Conservation (phyloP, 176 grass and related monocot species). For the Chrysopogon serrulatus region DNA sequence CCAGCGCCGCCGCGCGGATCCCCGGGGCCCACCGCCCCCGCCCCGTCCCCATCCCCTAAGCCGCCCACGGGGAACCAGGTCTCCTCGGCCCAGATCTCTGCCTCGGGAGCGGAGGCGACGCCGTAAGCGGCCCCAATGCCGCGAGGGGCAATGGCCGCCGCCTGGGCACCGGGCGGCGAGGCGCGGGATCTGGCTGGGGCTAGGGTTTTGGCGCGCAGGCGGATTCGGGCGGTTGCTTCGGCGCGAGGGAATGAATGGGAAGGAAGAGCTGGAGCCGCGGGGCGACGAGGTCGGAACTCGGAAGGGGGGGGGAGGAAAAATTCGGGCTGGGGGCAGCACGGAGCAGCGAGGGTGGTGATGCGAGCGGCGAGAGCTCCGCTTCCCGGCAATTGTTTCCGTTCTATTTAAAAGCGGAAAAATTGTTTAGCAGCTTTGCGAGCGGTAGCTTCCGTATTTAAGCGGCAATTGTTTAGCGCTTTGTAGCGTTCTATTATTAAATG, state of each 20-base stretch:
- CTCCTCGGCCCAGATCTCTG: constrained; percentile 28
- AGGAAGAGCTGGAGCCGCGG: constrained; percentile 3
- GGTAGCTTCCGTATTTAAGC: constrained; percentile 40
- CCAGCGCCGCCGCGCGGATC: constrained; percentile 33
- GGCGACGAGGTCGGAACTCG: constrained; percentile 16
- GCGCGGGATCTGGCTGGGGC: constrained; percentile 27
- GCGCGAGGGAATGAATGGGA: constrained; percentile 2
- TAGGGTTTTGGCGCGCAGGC: neutral
- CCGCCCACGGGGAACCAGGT: neutral
- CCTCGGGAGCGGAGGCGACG: neutral
- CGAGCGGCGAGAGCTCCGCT: neutral
- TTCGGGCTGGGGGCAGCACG: neutral
- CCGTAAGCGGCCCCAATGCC: constrained; percentile 2
- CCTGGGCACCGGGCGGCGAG: neutral
- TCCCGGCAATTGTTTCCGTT: too few species aligned
- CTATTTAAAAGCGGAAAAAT: too few species aligned
- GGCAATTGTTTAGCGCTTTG: constrained; percentile 15
- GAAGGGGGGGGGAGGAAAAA: constrained; percentile 1
- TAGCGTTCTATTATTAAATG: neutral
- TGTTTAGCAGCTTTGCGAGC: too few species aligned
- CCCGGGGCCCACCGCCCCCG: constrained; percentile 29
- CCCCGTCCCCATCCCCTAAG: neutral
- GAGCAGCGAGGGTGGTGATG: neutral
- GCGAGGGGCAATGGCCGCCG: constrained; percentile 26
- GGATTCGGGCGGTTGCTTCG: constrained; percentile 33